Evolutionary conservation across 2,329 filamentous ascomycete species (phyloP), one percentile per base, ranked within the genome.

Genomic region (Beauveria bassiana): DNA sequence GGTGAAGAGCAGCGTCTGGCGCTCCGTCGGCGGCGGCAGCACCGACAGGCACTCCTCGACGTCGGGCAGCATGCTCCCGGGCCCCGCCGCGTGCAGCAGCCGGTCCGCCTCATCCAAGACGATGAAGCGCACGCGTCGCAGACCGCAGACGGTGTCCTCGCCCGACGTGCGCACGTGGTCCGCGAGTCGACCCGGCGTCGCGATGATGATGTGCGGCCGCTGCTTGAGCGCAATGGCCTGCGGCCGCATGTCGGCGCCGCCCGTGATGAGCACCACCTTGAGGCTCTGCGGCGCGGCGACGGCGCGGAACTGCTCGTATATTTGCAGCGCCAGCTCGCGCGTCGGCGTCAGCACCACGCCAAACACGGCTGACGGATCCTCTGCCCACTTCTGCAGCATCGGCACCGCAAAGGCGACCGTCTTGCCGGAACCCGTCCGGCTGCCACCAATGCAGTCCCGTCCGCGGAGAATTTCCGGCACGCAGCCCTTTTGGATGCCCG

Each of bases 91-190:
- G 45, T 88, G 84, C 50, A 99, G 84, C 43, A 99, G 81, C 50
- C 95, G 86, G 76, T 99, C 95, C 4, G 95, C 95, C 79, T 99
- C 95, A 71, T 99, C 95, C 47, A 99, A 87, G 8, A 99, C 92
- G 3, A 98, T 90, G 72, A 90, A 93, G 62, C 85, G 86, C 28
- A 91, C 88, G 56, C 93, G 84, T 20, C 86, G 82, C 51, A 99
- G 78, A 1, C 92, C 93, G 63, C 86, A 86, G 63, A 96, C 85
- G 0, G 93, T 98, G 71, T 99, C 95, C 69, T 93, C 86, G 49
- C 95, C 95, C 18, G 93, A 98, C 1, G 86, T 93, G 45, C 87
- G 85, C 70, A 99, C 93, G 72, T 99, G 95, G 72, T 99, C 93
- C 20, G 95, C 95, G 24, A 99, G 80, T 47, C 95, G 86, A 20